Evolutionary conservation across 2,329 filamentous ascomycete genomes (phyloP).

Genomic region (Sodiomyces alkalinus): DNA sequence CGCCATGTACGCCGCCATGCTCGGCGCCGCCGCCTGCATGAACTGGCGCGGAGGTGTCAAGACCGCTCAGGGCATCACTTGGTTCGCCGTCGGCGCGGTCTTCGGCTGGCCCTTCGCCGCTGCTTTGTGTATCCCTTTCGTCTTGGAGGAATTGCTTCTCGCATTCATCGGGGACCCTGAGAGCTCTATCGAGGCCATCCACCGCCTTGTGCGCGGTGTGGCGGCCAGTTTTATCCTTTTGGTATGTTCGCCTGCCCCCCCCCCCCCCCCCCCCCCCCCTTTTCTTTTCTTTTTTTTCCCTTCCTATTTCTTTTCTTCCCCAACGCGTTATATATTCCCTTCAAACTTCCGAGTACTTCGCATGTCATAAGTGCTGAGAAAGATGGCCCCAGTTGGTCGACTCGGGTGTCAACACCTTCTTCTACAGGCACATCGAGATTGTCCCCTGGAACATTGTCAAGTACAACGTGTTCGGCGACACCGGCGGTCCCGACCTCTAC

Average conservation of each 20-base stretch:
- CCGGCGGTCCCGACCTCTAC: constrained; percentile 78
- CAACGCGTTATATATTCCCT: too few species aligned
- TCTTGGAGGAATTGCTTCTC: constrained; percentile 59
- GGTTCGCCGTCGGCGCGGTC: constrained; percentile 74
- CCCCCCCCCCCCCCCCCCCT: background rate
- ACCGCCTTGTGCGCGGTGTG: constrained; percentile 51
- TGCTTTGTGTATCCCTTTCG: constrained; percentile 65
- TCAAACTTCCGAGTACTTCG: too few species aligned
- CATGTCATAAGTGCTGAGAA: too few species aligned
- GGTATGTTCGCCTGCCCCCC: too few species aligned
- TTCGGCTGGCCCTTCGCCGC: constrained; percentile 92
- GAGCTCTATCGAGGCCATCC: constrained; percentile 42
- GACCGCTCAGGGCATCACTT: constrained; percentile 73
- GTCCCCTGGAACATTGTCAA: constrained; percentile 87
- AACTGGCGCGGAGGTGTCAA: constrained; percentile 70
- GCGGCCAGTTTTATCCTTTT: constrained; percentile 52
- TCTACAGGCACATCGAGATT: constrained; percentile 64
- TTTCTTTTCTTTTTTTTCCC: background rate
- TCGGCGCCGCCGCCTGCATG: constrained; percentile 80
- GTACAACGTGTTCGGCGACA: constrained; percentile 83
- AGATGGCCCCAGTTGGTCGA: constrained; percentile 43
- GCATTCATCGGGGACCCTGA: constrained; percentile 37
- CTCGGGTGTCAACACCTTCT: constrained; percentile 60
- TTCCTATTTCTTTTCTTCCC: background rate
- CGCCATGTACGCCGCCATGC: constrained; percentile 84